A percentile compares a stretch with the other conserved stretches of the same genome.
These are phyloP conservation scores for Lactifluus hygrophoroides DNA, from an alignment of 768 basidiomycete species.

Conservation along the genomic window DNA sequence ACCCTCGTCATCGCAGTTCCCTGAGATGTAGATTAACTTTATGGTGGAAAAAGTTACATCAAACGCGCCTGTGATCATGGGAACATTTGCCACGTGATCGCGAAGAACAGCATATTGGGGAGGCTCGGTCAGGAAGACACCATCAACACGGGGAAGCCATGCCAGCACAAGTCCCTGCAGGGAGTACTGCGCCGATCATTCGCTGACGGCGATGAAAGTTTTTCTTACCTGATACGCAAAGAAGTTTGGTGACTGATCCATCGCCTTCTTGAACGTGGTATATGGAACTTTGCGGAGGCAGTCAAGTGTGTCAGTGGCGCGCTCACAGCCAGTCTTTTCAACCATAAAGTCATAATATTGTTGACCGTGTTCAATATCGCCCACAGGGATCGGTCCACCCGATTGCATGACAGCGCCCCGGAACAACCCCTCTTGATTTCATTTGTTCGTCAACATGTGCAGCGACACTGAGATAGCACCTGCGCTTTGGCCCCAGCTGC, in stretches of 20 bases:
- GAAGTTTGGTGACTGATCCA: conserved; percentile 28
- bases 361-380: conserved; percentile 27
- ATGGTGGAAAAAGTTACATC: background rate
- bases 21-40: conserved; percentile 22
- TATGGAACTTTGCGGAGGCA: conserved; percentile 37
- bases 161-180: conserved; percentile 23
- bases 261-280: conserved; percentile 24
- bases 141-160: conserved; percentile 25
- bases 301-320: conserved; percentile 30
- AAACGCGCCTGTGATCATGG: conserved; percentile 20
- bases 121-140: conserved; percentile 21
- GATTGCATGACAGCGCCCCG: conserved; percentile 40
- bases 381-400: conserved; percentile 30
- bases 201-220: too few relatives aligned
- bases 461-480: conserved; percentile 41
- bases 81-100: conserved; percentile 21
- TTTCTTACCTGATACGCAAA: conserved; percentile 28
- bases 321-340: conserved; percentile 29
- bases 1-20: conserved; percentile 54
- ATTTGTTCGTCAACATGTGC: conserved; percentile 38
- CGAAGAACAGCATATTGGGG: conserved; percentile 21
- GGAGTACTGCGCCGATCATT: background rate
- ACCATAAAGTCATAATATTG: conserved; percentile 36
- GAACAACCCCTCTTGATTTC: conserved; percentile 33
- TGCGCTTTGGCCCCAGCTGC: conserved; percentile 44